Conservation (phyloP, 257 asterid species). For the Jaltomata sinuosa region DNA sequence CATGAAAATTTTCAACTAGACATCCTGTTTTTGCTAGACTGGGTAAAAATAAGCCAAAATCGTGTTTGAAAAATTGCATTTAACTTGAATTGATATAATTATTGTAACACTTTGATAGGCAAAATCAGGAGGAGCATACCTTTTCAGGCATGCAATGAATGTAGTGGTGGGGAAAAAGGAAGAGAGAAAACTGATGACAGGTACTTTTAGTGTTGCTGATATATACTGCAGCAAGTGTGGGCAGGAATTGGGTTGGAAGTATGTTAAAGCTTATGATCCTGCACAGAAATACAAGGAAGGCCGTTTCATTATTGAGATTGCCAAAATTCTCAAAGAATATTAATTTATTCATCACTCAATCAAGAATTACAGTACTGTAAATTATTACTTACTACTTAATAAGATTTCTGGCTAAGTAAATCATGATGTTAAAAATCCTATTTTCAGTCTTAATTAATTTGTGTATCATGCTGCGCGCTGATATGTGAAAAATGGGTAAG, state of each 20-base stretch:
- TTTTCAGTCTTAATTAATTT: neutral
- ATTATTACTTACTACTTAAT: no score
- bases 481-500: neutral
- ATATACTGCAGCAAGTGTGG: conserved; percentile 17
- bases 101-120: conserved; percentile 6
- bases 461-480: neutral
- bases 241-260: conserved; percentile 24
- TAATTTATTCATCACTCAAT: neutral
- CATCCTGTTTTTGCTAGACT: neutral
- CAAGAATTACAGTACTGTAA: neutral
- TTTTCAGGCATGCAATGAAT: conserved; percentile 25
- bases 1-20: no score
- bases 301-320: conserved; percentile 17
- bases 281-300: conserved; percentile 24
- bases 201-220: conserved; percentile 9
- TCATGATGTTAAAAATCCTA: neutral
- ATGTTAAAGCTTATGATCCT: conserved; percentile 19
- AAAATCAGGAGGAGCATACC: conserved; percentile 17
- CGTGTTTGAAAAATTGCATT: neutral
- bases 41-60: neutral
- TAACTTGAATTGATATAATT: neutral
- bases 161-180: conserved; percentile 22
- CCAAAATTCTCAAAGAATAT: conserved; percentile 22
- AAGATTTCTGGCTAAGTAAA: neutral
- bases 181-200: conserved; percentile 13